A percentile compares a stretch with the other conserved stretches of the same genome.
These are phyloP conservation scores for Epithele typhae DNA, from an alignment of 768 basidiomycete genomes.

Conservation along the genomic window DNA sequence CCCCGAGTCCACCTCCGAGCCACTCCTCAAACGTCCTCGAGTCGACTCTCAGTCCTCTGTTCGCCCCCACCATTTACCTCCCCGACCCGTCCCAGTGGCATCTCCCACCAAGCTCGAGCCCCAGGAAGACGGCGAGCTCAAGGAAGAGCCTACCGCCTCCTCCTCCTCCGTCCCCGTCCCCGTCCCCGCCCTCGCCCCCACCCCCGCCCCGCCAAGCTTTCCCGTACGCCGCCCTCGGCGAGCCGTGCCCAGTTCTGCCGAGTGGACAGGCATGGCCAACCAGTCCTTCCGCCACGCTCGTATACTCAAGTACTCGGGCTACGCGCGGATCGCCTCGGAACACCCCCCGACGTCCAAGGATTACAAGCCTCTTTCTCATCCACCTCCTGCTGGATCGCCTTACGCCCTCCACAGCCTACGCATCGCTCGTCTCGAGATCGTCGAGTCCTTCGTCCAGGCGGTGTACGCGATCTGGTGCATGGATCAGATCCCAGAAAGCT, in stretches of 20 bases:
- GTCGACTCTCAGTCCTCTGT: conserved; percentile 9
- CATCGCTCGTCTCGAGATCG: conserved; percentile 73
- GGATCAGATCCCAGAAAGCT: conserved; percentile 61
- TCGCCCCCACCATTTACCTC: conserved; percentile 23
- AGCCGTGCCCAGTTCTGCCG: conserved; percentile 37
- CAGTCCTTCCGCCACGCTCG: conserved; percentile 69
- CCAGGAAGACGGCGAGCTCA: conserved; percentile 44
- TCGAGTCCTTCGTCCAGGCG: conserved; percentile 81
- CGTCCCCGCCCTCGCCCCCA: not conserved
- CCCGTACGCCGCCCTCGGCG: conserved; percentile 68
- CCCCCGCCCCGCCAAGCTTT: conserved; percentile 25
- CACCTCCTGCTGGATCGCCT: conserved; percentile 59
- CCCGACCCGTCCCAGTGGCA: conserved; percentile 20
- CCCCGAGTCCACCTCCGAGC: conserved; percentile 21
- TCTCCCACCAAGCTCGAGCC: conserved; percentile 34
- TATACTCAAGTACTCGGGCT: conserved; percentile 79
- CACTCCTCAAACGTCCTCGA: conserved; percentile 27
- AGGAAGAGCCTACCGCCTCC: conserved; percentile 29
- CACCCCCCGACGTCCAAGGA: conserved; percentile 61
- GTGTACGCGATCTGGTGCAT: conserved; percentile 80
- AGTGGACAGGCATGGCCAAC: conserved; percentile 61
- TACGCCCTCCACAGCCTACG: conserved; percentile 75
- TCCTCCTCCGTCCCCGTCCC: not conserved
- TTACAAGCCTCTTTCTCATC: conserved; percentile 56
- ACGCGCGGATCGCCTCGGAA: conserved; percentile 73